phyloP scores from a whole-genome alignment of 2,329 filamentous ascomycete genomes.

The Phialophora macrospora region DNA sequence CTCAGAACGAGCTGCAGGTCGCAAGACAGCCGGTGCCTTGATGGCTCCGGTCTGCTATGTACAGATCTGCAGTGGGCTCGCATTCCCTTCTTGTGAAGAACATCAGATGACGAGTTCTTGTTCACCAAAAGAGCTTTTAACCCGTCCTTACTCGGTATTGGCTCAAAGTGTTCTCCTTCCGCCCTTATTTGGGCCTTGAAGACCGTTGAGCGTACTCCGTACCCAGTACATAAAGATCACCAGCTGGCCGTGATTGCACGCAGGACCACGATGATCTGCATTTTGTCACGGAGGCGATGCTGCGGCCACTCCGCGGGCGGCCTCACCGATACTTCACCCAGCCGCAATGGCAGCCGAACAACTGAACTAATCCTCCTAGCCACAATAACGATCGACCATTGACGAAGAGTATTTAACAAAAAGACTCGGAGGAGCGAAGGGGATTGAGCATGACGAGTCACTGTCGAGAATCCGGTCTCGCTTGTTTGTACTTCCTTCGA shows the following conservation, averaged over 20 bases:
- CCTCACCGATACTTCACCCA: not conserved
- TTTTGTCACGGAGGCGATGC: not conserved
- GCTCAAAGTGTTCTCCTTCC: not conserved
- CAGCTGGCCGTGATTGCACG: not conserved
- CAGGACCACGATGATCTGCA: not conserved
- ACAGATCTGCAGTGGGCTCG: no score
- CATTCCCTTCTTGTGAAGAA: not conserved
- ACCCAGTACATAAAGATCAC: not conserved
- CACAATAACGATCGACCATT: not conserved
- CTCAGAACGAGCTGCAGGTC: not conserved
- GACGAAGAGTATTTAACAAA: not conserved
- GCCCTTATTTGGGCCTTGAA: not conserved
- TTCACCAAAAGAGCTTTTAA: no score
- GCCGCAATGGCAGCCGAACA: not conserved
- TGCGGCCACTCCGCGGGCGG: not conserved
- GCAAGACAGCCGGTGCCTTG: no score
- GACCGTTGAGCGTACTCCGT: not conserved
- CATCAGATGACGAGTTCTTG: not conserved
- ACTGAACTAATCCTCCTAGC: not conserved
- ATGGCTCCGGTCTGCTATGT: no score
- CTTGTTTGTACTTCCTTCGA: conserved; percentile 3
- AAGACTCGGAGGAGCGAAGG: not conserved
- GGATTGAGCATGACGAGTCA: not conserved
- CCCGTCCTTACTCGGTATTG: no score
- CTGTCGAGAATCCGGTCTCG: not conserved